Evolutionary conservation across 164 flowering plant genomes (phyloP).

Genomic region (Magnolia changhungtana): DNA sequence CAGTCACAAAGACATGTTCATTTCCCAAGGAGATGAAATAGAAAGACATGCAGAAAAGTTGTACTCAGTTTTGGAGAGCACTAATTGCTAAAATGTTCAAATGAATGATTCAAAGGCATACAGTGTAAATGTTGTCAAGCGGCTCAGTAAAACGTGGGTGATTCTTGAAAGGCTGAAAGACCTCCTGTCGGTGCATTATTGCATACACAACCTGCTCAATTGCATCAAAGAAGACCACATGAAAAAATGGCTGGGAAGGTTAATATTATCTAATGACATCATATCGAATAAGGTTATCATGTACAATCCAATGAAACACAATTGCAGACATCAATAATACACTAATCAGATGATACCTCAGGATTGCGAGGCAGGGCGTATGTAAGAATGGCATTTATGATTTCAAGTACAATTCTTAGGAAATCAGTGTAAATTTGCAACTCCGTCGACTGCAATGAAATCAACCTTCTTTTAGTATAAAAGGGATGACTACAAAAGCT

Average conservation of each 20-base stretch:
- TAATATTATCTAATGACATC: not conserved
- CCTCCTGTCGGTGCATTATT: constrained; percentile 92
- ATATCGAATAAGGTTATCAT: not conserved
- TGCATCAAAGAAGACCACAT: constrained; percentile 4
- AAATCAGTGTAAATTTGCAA: constrained; percentile 89
- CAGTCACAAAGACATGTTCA: not conserved
- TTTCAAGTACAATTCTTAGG: constrained; percentile 89
- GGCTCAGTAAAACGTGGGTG: constrained; percentile 93
- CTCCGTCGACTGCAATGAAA: constrained; percentile 69
- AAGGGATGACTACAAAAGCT: constrained; percentile 1
- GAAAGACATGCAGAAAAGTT: not conserved
- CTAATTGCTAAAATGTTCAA: not conserved
- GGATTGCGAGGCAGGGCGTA: constrained; percentile 94
- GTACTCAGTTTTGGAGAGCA: not conserved
- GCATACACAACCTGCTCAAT: constrained; percentile 84
- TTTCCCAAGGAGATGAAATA: not conserved
- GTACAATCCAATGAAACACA: not conserved
- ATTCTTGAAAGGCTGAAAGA: constrained; percentile 84
- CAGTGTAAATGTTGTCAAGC: constrained; percentile 85
- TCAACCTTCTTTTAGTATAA: constrained; percentile 15
- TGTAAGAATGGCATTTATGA: constrained; percentile 81
- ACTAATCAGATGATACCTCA: constrained; percentile 49
- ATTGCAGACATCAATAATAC: not conserved
- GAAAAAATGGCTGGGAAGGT: not conserved
- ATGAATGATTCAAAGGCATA: constrained; percentile 26